Conservation (phyloP, 257 asterid genomes). For the Solanum sparsipilum region DNA sequence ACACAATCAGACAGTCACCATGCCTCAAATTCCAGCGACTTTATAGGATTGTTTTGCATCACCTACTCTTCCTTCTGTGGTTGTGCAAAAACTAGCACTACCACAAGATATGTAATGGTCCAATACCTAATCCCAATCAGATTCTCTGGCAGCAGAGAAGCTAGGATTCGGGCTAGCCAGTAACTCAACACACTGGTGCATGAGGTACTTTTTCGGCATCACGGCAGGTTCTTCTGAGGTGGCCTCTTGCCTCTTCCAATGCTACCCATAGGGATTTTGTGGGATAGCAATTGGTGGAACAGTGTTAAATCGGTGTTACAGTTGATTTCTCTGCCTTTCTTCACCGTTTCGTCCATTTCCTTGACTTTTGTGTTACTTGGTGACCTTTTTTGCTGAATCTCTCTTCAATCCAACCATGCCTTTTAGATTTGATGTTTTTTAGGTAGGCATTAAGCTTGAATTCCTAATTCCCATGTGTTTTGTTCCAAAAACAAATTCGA, state of each 20-base stretch:
- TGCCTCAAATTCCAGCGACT: neutral
- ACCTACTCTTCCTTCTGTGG: neutral
- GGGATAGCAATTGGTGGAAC: neutral
- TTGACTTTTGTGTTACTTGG: neutral
- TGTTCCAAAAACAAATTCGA: neutral
- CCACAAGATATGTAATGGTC: neutral
- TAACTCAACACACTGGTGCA: neutral
- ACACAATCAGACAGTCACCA: neutral
- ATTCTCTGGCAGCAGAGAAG: neutral
- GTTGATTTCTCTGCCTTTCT: neutral
- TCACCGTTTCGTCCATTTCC: neutral
- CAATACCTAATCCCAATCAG: neutral
- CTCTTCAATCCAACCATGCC: neutral
- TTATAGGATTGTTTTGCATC: neutral
- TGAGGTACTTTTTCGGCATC: neutral
- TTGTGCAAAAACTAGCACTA: neutral
- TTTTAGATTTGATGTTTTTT: neutral
- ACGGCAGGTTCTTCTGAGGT: neutral
- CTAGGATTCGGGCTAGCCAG: neutral
- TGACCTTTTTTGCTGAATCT: neutral
- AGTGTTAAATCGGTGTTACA: neutral
- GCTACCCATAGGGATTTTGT: neutral
- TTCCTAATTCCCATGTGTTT: neutral
- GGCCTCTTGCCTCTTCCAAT: neutral
- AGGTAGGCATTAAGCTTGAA: neutral